Evolutionary conservation across 345 rosid genomes (phyloP).

Genomic region (Clarkia xantiana): DNA sequence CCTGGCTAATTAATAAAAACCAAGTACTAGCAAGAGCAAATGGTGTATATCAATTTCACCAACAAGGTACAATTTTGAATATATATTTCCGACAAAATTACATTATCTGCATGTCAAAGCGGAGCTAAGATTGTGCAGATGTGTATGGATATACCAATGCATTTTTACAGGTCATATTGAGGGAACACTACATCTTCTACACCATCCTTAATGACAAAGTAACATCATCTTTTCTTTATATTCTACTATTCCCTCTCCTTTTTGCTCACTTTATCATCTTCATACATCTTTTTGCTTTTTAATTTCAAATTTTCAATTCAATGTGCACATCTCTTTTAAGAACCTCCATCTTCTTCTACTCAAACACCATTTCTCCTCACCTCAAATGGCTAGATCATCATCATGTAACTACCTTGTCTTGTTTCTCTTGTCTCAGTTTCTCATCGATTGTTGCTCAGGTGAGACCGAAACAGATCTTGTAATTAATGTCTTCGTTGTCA

Average conservation of each 20-base stretch:
- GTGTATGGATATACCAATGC: neutral
- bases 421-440: constrained; percentile 23
- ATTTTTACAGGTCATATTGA: neutral
- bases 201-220: constrained; percentile 46
- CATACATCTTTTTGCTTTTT: constrained; percentile 3
- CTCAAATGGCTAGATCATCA: constrained; percentile 30
- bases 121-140: too few species aligned
- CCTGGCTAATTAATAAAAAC: too few species aligned
- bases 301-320: constrained; percentile 12
- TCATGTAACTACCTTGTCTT: constrained; percentile 18
- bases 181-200: constrained; percentile 4
- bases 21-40: too few species aligned
- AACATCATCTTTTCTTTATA: constrained; percentile 18
- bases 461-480: constrained; percentile 4
- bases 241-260: neutral
- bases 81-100: too few species aligned
- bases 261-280: constrained; percentile 1
- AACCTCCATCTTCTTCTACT: constrained; percentile 11
- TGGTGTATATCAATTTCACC: too few species aligned
- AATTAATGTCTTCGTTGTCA: too few species aligned
- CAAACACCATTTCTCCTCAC: constrained; percentile 8
- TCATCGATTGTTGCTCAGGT: constrained; percentile 25
- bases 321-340: constrained; percentile 15
- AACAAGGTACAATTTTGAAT: too few species aligned
- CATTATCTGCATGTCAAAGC: too few species aligned